Base-by-base conservation (phyloP, 1,139 yeast species). In the Candida tunisiensis region DNA sequence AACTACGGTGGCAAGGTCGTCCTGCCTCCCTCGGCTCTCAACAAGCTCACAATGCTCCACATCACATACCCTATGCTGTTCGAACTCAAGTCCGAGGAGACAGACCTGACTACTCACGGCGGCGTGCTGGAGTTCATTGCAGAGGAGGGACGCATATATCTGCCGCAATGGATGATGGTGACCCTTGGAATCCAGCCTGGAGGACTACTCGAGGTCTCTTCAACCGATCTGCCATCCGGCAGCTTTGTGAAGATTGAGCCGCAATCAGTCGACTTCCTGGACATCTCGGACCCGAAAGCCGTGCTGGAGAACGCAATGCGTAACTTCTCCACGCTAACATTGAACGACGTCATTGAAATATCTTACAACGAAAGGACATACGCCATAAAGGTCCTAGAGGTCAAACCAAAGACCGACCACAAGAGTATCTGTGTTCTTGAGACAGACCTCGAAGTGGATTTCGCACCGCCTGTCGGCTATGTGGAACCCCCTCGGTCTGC, bases 401-500 rank as follows among this genome's bases (percentile, higher is more conserved):
- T 74, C 16, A 80, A 80, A 41, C 99, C 99, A 1, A 82, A 75
- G 27, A 60, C 72, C 5, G 44, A 51, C 10, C 49, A 49, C 15
- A 57, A 65, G 22, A 78, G 93, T 34, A 74, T 88, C 12, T 88
- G 96, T 60, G 95, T 88, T 13, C 83, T 91, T 18, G 99, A 91
- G 47, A 91, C 98, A 0, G 98, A 91, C 57, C 63, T 91, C 37
- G 93, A 80, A 35, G 93, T 95, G 0, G 99, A 91, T 47, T 91
- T 91, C 57, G 98, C 96, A 3, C 93, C 98, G 3, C 99, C 98
- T 0, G 94, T 88, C 4, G 99, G 99, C 0, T 91, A 91, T 45
- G 94, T 80, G 16, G 98, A 88, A 46, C 93, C 93, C 1, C 31
- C 44, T 11, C 36, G 44, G 5, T 19, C 24, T 15, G 25, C 32